These are phyloP conservation scores for Neurospora terricola DNA, from an alignment of 495 filamentous ascomycete species.

Conservation along the genomic window DNA sequence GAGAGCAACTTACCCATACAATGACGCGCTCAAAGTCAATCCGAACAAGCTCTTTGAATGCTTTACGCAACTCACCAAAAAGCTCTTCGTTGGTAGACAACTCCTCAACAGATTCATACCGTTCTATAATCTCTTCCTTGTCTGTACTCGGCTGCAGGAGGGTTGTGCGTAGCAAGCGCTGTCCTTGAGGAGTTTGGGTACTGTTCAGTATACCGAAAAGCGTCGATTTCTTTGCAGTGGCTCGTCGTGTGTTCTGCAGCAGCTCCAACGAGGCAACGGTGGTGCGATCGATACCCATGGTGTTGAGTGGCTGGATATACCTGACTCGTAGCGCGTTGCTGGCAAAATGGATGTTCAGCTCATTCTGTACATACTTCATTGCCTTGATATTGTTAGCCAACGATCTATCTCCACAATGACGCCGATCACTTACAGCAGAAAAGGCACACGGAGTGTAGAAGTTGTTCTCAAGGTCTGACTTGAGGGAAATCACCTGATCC, in stretches of 20 bases:
- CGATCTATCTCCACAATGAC: neutral
- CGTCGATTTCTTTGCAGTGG: constrained; percentile 58
- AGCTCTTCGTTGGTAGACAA: constrained; percentile 77
- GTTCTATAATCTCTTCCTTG: constrained; percentile 43
- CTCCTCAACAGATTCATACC: constrained; percentile 81
- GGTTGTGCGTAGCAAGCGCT: constrained; percentile 66
- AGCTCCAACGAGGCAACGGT: constrained; percentile 81
- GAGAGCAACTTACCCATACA: constrained; percentile 7
- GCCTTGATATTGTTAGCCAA: constrained; percentile 38
- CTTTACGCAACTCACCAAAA: constrained; percentile 66
- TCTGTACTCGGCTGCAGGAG: constrained; percentile 87
- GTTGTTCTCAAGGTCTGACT: constrained; percentile 66
- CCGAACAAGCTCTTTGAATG: constrained; percentile 20
- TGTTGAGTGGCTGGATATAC: constrained; percentile 80
- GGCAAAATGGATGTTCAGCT: constrained; percentile 50
- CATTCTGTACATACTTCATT: constrained; percentile 70
- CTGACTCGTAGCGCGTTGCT: constrained; percentile 74
- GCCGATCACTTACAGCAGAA: constrained; percentile 55
- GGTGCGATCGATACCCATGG: constrained; percentile 88
- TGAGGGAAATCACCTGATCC: constrained; percentile 69
- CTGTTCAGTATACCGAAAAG: constrained; percentile 79
- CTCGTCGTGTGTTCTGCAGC: constrained; percentile 66
- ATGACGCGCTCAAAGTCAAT: constrained; percentile 16
- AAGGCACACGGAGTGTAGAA: constrained; percentile 88
- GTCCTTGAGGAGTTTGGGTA: constrained; percentile 80